Percentiles rank a stretch among this genome's conserved stretches.
Conservation (phyloP, 768 basidiomycete genomes). For the Neoboletus magnificus region DNA sequence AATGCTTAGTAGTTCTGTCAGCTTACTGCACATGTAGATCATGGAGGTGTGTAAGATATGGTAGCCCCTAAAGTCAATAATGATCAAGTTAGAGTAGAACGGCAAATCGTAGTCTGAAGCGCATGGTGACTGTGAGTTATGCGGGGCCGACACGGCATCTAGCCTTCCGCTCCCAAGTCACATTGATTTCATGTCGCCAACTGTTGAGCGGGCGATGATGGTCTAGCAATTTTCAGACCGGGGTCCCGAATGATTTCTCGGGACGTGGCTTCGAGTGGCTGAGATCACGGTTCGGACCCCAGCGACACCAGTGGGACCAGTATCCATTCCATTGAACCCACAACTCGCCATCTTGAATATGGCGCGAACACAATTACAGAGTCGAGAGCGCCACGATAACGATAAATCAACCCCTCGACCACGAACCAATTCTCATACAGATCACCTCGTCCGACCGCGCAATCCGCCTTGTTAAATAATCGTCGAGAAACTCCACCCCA, state of each 20-base stretch:
- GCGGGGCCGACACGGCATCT: not conserved
- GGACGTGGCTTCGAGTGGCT: too few species aligned
- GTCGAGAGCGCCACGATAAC: not conserved
- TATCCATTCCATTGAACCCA: not conserved
- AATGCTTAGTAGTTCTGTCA: not conserved
- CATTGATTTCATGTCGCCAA: not conserved
- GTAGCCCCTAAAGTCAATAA: not conserved
- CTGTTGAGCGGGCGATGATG: not conserved
- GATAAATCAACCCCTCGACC: not conserved
- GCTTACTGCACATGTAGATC: too few species aligned
- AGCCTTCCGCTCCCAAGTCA: not conserved
- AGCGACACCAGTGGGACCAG: too few species aligned
- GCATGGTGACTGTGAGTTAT: not conserved
- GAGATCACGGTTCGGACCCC: too few species aligned
- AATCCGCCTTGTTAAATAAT: not conserved
- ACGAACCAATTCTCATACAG: not conserved
- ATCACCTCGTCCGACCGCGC: not conserved
- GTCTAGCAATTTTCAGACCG: not conserved
- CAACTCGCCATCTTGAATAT: not conserved
- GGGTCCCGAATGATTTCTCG: not conserved
- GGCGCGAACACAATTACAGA: too few species aligned
- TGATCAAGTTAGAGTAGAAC: too few species aligned
- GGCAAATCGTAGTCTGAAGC: not conserved
- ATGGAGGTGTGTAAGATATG: not conserved
- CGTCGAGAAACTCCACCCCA: conserved; percentile 1